A percentile compares a stretch with the other conserved stretches of the same genome.
These are phyloP conservation scores for Plasmodium falciparum DNA, from an alignment of 169 alveolate species.

Conservation along the genomic window DNA sequence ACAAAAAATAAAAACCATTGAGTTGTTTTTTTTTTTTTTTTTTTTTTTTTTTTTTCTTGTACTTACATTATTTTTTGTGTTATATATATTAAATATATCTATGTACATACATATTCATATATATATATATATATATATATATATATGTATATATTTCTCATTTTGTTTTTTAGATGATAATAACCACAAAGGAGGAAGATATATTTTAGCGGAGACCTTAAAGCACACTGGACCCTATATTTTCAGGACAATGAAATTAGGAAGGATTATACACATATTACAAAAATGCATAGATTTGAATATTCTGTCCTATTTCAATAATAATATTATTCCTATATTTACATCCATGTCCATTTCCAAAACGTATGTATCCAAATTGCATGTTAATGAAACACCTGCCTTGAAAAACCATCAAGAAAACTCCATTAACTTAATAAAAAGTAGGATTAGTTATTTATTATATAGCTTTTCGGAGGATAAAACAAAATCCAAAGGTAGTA, in stretches of 20 bases:
- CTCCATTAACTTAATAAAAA: constrained; percentile 54
- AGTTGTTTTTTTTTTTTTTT: too few relatives aligned
- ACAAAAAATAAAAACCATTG: too few relatives aligned
- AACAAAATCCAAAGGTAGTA: constrained; percentile 43
- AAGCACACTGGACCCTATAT: constrained; percentile 80
- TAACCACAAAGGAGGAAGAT: constrained; percentile 81
- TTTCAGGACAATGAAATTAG: constrained; percentile 80
- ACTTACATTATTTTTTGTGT: too few relatives aligned
- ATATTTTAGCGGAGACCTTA: constrained; percentile 81
- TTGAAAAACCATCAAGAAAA: constrained; percentile 42
- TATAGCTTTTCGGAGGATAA: constrained; percentile 67
- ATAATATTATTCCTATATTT: constrained; percentile 81
- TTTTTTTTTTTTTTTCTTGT: too few relatives aligned
- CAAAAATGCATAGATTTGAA: constrained; percentile 80
- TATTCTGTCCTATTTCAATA: constrained; percentile 78
- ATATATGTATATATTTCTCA: background rate
- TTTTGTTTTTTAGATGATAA: constrained; percentile 35
- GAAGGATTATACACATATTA: constrained; percentile 80
- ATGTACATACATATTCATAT: background rate
- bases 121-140: constrained; percentile 1
- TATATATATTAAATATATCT: background rate
- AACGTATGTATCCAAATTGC: constrained; percentile 57
- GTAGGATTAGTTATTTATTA: constrained; percentile 36
- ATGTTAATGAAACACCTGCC: constrained; percentile 54
- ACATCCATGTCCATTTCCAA: constrained; percentile 75